Conservation (phyloP, 805 yeast species). For the Saturnispora serradocipensis region DNA sequence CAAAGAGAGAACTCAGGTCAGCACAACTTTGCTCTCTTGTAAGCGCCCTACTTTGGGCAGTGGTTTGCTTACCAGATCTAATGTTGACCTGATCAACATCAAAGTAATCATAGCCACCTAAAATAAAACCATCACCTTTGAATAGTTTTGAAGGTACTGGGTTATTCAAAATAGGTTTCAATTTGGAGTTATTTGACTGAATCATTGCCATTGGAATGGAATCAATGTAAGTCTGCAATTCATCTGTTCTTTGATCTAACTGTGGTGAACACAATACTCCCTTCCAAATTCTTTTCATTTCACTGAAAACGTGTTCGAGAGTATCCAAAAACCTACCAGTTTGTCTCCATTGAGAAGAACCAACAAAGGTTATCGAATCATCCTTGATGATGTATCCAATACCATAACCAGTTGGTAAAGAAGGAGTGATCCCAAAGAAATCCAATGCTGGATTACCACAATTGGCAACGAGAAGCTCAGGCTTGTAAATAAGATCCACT, state of each 20-base stretch:
- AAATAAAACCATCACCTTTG: conserved; percentile 26
- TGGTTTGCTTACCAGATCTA: conserved; percentile 31
- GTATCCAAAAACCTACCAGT: conserved; percentile 48
- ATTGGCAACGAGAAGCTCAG: conserved; percentile 37
- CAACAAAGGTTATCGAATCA: conserved; percentile 41
- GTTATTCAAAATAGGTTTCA: conserved; percentile 6
- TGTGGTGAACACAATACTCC: conserved; percentile 10
- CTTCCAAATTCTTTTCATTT: conserved; percentile 33
- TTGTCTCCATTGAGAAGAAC: conserved; percentile 52
- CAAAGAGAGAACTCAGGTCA: conserved; percentile 10
- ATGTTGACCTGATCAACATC: conserved; percentile 47
- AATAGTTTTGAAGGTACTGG: background rate
- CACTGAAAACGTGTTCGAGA: conserved; percentile 39
- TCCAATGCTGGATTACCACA: conserved; percentile 54
- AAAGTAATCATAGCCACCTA: conserved; percentile 55
- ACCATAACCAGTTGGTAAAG: conserved; percentile 50
- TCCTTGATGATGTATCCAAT: conserved; percentile 47
- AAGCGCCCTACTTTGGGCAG: conserved; percentile 20
- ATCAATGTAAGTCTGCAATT: conserved; percentile 21
- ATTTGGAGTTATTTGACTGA: conserved; percentile 21
- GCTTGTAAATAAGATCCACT: conserved; percentile 28
- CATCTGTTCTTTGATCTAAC: conserved; percentile 15
- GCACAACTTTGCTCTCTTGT: conserved; percentile 19
- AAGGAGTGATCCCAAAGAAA: conserved; percentile 53
- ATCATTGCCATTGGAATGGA: conserved; percentile 28